A percentile compares a stretch with the other conserved stretches of the same genome.
phyloP scores from a whole-genome alignment of 2,329 filamentous ascomycete genomes.

The Eutypa lata region DNA sequence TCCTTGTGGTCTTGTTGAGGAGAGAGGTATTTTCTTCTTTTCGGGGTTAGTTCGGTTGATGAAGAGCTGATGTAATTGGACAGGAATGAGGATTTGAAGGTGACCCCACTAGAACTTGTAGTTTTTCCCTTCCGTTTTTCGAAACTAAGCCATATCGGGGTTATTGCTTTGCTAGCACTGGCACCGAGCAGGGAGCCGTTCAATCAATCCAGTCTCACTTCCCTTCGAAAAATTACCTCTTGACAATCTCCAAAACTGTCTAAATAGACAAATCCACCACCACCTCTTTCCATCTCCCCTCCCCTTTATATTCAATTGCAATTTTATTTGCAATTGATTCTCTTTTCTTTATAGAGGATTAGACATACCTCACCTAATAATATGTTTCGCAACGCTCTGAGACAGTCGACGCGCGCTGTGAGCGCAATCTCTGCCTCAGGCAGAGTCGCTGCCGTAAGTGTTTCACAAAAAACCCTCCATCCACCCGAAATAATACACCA shows the following conservation, averaged over 20 bases:
- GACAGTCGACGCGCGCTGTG: conserved; percentile 93
- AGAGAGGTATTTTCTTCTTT: neutral
- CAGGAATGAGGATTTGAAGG: neutral
- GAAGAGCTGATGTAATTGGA: neutral
- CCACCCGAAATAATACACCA: conserved; percentile 36
- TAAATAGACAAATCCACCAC: conserved; percentile 11
- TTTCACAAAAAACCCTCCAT: conserved; percentile 42
- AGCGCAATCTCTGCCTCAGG: conserved; percentile 88
- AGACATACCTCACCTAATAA: conserved; percentile 47
- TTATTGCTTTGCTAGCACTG: too few relatives aligned
- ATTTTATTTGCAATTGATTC: conserved; percentile 62
- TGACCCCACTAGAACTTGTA: neutral
- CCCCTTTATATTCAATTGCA: conserved; percentile 30
- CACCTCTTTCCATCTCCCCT: conserved; percentile 56
- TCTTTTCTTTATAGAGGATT: conserved; percentile 45
- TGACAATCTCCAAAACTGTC: neutral
- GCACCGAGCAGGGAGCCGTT: too few relatives aligned
- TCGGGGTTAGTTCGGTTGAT: neutral
- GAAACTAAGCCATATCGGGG: neutral
- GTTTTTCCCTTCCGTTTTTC: neutral
- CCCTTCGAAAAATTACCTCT: neutral
- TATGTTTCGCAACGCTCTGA: conserved; percentile 98
- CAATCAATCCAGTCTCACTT: neutral
- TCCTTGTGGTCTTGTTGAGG: too few relatives aligned
- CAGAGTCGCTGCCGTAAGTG: conserved; percentile 88